These are phyloP conservation scores for Cyathus striatus DNA, from an alignment of 768 basidiomycete genomes.

Conservation along the genomic window DNA sequence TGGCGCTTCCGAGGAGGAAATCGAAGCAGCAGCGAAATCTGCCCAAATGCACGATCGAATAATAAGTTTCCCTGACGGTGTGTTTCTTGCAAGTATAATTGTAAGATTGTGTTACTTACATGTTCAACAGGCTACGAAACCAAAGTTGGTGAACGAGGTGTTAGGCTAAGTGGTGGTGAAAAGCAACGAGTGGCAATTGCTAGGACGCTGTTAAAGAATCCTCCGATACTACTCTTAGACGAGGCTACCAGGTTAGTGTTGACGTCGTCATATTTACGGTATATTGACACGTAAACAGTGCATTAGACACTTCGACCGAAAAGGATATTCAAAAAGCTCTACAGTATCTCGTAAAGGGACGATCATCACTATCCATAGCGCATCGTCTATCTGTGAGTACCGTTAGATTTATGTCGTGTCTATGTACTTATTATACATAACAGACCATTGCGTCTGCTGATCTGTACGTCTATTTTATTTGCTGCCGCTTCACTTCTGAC, in stretches of 20 bases:
- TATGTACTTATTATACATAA: slow-evolving; percentile 10
- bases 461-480: slow-evolving; percentile 35
- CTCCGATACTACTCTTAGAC: slow-evolving; percentile 74
- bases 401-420: slow-evolving; percentile 2
- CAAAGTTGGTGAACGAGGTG: slow-evolving; percentile 85
- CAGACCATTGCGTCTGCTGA: slow-evolving; percentile 58
- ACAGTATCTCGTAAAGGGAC: slow-evolving; percentile 70
- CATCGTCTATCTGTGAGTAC: slow-evolving; percentile 70
- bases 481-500: neutral
- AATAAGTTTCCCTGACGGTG: slow-evolving; percentile 72
- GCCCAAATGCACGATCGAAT: slow-evolving; percentile 90
- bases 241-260: slow-evolving; percentile 61
- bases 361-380: slow-evolving; percentile 74
- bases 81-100: neutral
- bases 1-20: slow-evolving; percentile 63
- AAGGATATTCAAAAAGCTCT: slow-evolving; percentile 86
- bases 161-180: slow-evolving; percentile 82
- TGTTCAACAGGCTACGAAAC: slow-evolving; percentile 60
- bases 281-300: slow-evolving; percentile 38
- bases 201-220: slow-evolving; percentile 80
- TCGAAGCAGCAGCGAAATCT: slow-evolving; percentile 72
- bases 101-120: slow-evolving; percentile 1
- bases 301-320: slow-evolving; percentile 87
- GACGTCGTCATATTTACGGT: neutral
- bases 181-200: slow-evolving; percentile 89